Percentiles rank a stretch among this genome's conserved stretches.
Conservation (phyloP, 192 early-diverging fungal species). For the Linnemannia zychae region DNA sequence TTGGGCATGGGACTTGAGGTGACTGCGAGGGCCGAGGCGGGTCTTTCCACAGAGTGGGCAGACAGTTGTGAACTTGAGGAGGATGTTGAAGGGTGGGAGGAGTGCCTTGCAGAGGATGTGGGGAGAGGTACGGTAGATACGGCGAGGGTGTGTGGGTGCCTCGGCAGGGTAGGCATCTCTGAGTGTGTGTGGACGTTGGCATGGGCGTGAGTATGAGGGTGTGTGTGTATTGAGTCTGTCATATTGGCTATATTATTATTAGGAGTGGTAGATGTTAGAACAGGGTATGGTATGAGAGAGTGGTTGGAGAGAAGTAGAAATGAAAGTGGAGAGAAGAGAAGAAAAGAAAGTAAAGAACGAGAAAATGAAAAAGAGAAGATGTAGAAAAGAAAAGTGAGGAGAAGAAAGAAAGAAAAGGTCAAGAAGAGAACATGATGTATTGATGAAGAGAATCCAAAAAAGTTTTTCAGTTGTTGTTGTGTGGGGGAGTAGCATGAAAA, state of each 20-base stretch:
- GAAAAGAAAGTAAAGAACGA: not conserved
- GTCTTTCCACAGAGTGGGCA: not conserved
- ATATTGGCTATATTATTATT: not conserved
- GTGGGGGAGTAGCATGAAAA: not conserved
- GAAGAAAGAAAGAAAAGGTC: not conserved
- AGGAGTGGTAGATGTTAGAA: not conserved
- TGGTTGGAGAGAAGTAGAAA: not conserved
- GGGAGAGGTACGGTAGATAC: not conserved
- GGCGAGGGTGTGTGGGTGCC: slow-evolving; percentile 12
- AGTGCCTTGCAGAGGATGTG: not conserved
- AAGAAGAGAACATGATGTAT: not conserved
- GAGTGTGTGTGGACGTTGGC: slow-evolving; percentile 2
- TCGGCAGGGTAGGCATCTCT: not conserved
- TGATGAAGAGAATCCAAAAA: not conserved
- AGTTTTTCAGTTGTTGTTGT: not conserved
- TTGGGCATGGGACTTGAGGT: slow-evolving; percentile 48
- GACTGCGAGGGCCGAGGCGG: slow-evolving; percentile 11
- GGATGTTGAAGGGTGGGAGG: not conserved
- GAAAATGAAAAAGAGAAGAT: not conserved
- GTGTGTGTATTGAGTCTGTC: slow-evolving; percentile 1
- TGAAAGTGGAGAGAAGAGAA: not conserved
- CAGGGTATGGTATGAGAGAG: not conserved
- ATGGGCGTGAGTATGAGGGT: slow-evolving; percentile 11
- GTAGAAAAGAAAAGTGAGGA: not conserved
- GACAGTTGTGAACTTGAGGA: not conserved